A percentile compares a stretch with the other conserved stretches of the same genome.
These are phyloP conservation scores for Spergularia marina DNA, from an alignment of 148 eudicot genomes.

Conservation along the genomic window DNA sequence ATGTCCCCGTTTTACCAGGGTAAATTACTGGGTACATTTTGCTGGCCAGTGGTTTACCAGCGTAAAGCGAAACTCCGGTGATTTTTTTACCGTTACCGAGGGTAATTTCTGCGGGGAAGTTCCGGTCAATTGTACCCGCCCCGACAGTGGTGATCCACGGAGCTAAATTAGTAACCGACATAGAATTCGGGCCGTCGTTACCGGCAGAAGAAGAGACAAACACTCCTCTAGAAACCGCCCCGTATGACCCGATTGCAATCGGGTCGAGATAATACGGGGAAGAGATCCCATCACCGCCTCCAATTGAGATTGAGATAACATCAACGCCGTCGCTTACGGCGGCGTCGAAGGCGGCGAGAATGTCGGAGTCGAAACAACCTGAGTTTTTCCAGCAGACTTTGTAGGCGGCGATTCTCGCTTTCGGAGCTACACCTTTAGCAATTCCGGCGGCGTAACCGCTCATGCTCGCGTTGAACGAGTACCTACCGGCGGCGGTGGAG, in stretches of 20 bases:
- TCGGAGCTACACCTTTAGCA: conserved; percentile 96
- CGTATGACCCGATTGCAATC: conserved; percentile 90
- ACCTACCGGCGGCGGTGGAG: conserved; percentile 86
- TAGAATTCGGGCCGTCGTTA: conserved; percentile 83
- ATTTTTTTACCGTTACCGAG: conserved; percentile 66
- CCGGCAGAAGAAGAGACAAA: conserved; percentile 91
- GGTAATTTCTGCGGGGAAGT: conserved; percentile 79
- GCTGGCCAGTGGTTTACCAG: conserved; percentile 52
- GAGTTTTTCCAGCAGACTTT: conserved; percentile 91
- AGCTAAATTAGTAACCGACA: conserved; percentile 94
- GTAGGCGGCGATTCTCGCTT: conserved; percentile 77
- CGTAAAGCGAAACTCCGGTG: conserved; percentile 74
- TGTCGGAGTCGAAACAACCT: conserved; percentile 94
- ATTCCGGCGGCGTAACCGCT: conserved; percentile 78
- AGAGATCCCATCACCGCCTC: conserved; percentile 92
- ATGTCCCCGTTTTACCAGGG: conserved; percentile 76
- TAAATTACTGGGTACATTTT: conserved; percentile 69
- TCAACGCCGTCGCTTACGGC: conserved; percentile 88
- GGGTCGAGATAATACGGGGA: conserved; percentile 97
- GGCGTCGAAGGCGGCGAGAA: conserved; percentile 81
- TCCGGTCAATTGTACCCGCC: conserved; percentile 85
- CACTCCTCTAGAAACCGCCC: conserved; percentile 76
- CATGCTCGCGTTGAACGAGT: conserved; percentile 72
- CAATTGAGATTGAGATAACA: conserved; percentile 84
- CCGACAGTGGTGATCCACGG: conserved; percentile 97